These are phyloP conservation scores for Gomphus bonarii DNA, from an alignment of 1,284 basidiomycete species.

Conservation along the genomic window DNA sequence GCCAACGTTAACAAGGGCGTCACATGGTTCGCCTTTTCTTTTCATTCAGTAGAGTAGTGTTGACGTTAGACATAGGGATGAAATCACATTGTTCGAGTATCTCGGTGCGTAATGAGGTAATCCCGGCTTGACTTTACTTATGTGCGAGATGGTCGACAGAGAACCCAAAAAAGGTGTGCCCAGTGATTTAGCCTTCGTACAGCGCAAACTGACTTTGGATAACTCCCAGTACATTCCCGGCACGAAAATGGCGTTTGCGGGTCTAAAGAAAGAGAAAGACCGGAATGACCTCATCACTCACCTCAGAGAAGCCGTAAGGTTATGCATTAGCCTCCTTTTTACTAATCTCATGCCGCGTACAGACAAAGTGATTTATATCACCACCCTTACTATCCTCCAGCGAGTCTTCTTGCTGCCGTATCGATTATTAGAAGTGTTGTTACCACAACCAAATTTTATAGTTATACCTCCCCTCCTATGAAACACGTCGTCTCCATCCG, in stretches of 20 bases:
- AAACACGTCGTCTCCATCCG: background rate
- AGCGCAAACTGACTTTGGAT: conserved; percentile 11
- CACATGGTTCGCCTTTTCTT: conserved; percentile 36
- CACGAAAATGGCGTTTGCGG: conserved; percentile 97
- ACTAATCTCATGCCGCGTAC: background rate
- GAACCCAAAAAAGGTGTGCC: conserved; percentile 88
- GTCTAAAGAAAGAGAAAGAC: conserved; percentile 96
- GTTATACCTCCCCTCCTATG: background rate
- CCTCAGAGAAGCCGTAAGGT: conserved; percentile 59
- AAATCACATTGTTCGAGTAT: conserved; percentile 88
- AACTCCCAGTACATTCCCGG: conserved; percentile 76
- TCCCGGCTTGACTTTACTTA: background rate
- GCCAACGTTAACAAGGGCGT: conserved; percentile 97
- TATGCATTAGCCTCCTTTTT: background rate
- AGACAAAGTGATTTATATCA: conserved; percentile 4
- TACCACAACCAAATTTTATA: background rate
- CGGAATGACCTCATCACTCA: conserved; percentile 81
- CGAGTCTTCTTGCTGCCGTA: too few species aligned
- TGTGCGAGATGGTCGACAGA: conserved; percentile 26
- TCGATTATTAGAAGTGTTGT: background rate
- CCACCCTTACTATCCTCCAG: background rate
- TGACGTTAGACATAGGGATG: conserved; percentile 29
- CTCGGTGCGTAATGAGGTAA: conserved; percentile 28
- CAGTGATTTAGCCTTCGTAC: background rate
- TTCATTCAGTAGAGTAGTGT: background rate